Evolutionary conservation across 2,329 filamentous ascomycete genomes (phyloP), one percentile per base, ranked within the genome.

Genomic region (Phialophora expanda): DNA sequence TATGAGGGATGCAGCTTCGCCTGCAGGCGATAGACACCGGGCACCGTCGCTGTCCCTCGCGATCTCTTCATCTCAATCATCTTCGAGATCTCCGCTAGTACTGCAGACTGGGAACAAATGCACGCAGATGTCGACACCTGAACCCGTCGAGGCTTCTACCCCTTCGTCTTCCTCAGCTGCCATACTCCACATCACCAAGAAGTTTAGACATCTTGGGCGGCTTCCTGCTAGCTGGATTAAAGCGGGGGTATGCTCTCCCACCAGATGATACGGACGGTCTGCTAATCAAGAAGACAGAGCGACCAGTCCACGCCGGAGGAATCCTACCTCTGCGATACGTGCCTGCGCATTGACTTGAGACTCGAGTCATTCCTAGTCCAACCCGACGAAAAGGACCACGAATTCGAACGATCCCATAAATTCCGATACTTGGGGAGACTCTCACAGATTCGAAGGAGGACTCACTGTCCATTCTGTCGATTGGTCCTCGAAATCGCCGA

Each of bases 401-500:
- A 61, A 6, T 68, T 62, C 63, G 64, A 66, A 59, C 62, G 41
- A 38, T 62, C 61, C 3, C 70, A 71, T 54, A 67, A 65, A 50
- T 67, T 67, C 26, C 61, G 70, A 54, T 73, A 69, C 28, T 54
- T 73, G 51, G 71, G 71, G 11, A 64, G 63, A 48, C 59, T 71
- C 9, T 69, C 70, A 12, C 62, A 69, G 24, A 71, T 73, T 20
- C 71, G 68, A 20, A 51, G 56, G 17, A 65, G 61, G 54, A 64
- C 62, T 54, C 59, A 70, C 61, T 73, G 71, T 51, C 71, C 71
- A n/a, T 69, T 67, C 44, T 73, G 71, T 62, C 65, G 71, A 34
- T 65, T 73, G 17, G 67, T 73, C n/a, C 67, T 71, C 3, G 62
- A 68, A 20, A 71, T 71, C 11, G 70, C 69, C 32, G 71, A 73